Base-by-base conservation (phyloP, 2,329 filamentous ascomycete species). In the Cladosporium oxysporum region DNA sequence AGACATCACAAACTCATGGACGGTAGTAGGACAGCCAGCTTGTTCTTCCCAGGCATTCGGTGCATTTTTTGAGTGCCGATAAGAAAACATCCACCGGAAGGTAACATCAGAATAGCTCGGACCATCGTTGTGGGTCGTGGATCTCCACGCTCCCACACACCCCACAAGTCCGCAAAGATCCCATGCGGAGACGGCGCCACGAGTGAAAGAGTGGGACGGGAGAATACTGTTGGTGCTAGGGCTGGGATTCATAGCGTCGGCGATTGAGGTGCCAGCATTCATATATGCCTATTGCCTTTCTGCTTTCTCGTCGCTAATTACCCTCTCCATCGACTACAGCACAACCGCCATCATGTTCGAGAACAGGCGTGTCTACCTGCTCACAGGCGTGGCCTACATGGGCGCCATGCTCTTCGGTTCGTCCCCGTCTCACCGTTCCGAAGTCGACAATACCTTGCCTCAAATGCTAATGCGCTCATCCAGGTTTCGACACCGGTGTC, bases 401-500 rank as follows among this genome's bases (percentile, higher is more conserved):
- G 80, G 79, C 67, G 79, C 79, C 31, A 70, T 81, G 68, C 76
- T 81, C n/a, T 81, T 82, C 61, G 79, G 79, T 79, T 57, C 61
- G 75, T 70, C 37, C 23, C 23, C 23, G 23, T 26, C 23, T n/a
- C 23, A 26, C 23, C 23, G 23, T 26, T 26, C 23, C 2, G 3
- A 26, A 26, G 23, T 26, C 23, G 23, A 26, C 23, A 26, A 26
- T 26, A 26, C 1, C 1, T 26, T 26, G 23, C 7, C 26, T 11
- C 28, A 35, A 33, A 31, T 28, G 47, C 52, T 57, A 7, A 41
- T 31, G 18, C 28, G 18, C 49, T 29, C 18, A 2, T 3, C 16
- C 26, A 78, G 78, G 79, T 49, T 81, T 80, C 74, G 84, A 87
- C 71, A 89, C 87, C 49, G 88, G 88, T 66, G 87, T 88, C 68